Evolutionary conservation across 2,329 filamentous ascomycete species (phyloP).

Genomic region (Pyrenophora graminea): DNA sequence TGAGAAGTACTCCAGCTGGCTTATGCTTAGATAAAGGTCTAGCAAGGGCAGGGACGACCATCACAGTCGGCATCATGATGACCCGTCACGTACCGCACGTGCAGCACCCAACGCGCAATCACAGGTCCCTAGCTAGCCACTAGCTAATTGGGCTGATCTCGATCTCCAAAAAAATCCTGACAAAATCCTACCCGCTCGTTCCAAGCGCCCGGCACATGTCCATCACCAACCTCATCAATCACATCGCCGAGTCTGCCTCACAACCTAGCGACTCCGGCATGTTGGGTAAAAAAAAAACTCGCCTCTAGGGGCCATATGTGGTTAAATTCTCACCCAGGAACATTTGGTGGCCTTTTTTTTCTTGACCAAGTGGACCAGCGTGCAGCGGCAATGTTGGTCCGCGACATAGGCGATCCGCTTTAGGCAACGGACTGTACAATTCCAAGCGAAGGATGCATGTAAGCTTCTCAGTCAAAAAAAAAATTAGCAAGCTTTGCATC

Average conservation of each 20-base stretch:
- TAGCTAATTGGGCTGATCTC: neutral
- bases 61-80: too few species aligned
- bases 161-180: neutral
- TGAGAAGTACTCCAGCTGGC: too few species aligned
- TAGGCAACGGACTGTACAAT: neutral
- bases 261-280: slow-evolving; percentile 1
- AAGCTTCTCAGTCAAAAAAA: neutral
- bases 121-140: neutral
- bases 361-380: neutral
- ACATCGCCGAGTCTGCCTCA: slow-evolving; percentile 14
- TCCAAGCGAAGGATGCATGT: neutral
- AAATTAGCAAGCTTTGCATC: neutral
- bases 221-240: slow-evolving; percentile 16
- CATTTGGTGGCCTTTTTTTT: slow-evolving; percentile 11
- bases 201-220: slow-evolving; percentile 11
- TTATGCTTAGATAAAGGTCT: too few species aligned
- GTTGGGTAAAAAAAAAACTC: slow-evolving; percentile 11
- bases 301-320: neutral
- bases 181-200: neutral
- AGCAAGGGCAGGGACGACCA: neutral
- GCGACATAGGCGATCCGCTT: neutral
- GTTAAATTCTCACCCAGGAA: slow-evolving; percentile 10
- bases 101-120: neutral
- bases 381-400: slow-evolving; percentile 4
- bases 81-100: neutral